These are phyloP conservation scores for Salix purpurea DNA, from an alignment of 345 rosid genomes.

Conservation along the genomic window DNA sequence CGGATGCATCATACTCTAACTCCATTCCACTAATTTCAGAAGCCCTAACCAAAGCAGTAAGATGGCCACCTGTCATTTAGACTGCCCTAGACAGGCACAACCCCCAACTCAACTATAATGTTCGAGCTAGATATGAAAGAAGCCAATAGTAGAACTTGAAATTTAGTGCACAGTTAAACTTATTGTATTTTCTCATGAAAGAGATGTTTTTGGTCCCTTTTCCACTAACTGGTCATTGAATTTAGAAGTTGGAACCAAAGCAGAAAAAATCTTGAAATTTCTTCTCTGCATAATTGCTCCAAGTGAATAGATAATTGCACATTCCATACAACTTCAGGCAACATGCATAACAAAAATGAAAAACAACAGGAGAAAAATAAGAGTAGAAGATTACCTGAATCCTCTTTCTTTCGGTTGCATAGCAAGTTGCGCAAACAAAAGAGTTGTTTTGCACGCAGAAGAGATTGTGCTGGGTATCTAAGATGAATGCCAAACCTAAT, in stretches of 20 bases:
- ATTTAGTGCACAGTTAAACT: background rate
- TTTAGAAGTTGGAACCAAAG: background rate
- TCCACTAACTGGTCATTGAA: background rate
- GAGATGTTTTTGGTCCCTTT: background rate
- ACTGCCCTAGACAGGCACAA: background rate
- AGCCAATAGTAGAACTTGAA: too few relatives aligned
- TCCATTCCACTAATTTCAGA: background rate
- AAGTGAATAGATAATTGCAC: too few relatives aligned
- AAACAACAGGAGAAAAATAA: conserved; percentile 8
- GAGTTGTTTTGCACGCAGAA: conserved; percentile 72
- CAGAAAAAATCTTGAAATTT: background rate
- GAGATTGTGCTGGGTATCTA: conserved; percentile 58
- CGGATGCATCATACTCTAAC: background rate
- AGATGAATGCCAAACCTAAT: conserved; percentile 63
- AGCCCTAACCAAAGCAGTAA: background rate
- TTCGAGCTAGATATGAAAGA: background rate
- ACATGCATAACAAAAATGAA: background rate
- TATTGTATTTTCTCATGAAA: background rate
- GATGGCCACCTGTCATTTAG: background rate
- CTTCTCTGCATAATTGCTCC: background rate
- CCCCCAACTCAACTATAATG: background rate
- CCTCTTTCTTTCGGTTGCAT: conserved; percentile 51
- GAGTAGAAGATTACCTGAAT: conserved; percentile 45
- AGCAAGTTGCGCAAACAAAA: conserved; percentile 72
- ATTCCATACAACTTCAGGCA: background rate